Evolutionary conservation across 495 filamentous ascomycete genomes (phyloP).

Genomic region (Trichocladium antarcticum): DNA sequence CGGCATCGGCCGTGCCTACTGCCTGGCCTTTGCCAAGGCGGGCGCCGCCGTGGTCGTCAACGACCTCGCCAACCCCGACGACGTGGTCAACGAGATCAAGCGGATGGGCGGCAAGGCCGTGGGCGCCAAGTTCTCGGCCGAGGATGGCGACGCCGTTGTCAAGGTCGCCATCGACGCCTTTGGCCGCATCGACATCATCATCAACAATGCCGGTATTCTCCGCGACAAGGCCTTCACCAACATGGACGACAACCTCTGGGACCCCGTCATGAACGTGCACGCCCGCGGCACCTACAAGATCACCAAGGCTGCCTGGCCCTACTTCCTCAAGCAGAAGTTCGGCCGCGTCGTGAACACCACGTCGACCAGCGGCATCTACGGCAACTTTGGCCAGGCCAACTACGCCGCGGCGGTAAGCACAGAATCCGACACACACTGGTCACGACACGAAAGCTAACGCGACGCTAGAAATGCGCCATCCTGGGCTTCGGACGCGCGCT

Average conservation of each 20-base stretch:
- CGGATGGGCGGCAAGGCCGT: conserved; percentile 83
- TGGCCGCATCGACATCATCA: conserved; percentile 83
- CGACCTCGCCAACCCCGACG: conserved; percentile 87
- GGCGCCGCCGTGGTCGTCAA: conserved; percentile 92
- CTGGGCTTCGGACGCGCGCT: conserved; percentile 89
- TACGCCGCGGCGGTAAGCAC: conserved; percentile 75
- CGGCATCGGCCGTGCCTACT: conserved; percentile 88
- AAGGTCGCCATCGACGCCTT: conserved; percentile 89
- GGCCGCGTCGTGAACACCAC: conserved; percentile 94
- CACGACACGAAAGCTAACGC: conserved; percentile 14
- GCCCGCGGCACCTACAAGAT: conserved; percentile 92
- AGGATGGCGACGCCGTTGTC: conserved; percentile 87
- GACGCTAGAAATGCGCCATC: conserved; percentile 69
- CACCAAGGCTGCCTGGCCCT: conserved; percentile 95
- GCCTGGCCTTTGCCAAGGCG: conserved; percentile 77
- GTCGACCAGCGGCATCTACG: conserved; percentile 93
- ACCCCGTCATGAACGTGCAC: conserved; percentile 86
- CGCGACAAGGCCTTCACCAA: conserved; percentile 96
- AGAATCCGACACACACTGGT: background rate
- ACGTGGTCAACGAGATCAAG: conserved; percentile 83
- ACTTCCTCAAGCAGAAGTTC: conserved; percentile 98
- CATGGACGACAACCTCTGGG: conserved; percentile 93
- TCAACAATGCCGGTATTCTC: conserved; percentile 97
- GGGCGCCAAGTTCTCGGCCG: conserved; percentile 84
- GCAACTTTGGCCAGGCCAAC: conserved; percentile 98